Evolutionary conservation across 257 asterid species (phyloP), one percentile per base, ranked within the genome.

Genomic region (Solanum chmielewskii): DNA sequence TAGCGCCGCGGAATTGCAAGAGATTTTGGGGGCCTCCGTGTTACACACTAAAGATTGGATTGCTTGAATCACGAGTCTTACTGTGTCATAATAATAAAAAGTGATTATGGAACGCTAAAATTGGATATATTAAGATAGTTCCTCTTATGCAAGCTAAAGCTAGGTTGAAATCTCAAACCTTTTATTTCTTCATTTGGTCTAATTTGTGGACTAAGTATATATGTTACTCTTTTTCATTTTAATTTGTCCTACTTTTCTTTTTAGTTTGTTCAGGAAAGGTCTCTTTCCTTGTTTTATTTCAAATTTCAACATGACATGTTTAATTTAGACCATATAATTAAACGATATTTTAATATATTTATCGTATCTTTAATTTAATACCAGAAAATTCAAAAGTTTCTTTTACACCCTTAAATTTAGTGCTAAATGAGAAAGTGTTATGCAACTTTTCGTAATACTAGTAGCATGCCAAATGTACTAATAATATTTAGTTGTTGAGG

Each of bases 1-100:
- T 80, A 47, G 31, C 4, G 87, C 91, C 3, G 87, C 45, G 66
- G 90, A 90, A 29, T 85, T 90, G 15, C 76, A 85, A 29, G 83
- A 83, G 39, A 85, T 90, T 87, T 78, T 87, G 59, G 85, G 62
- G 47, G 33, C 83, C 2, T 66, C 29, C 1, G 15, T 31, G 3
- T 62, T 62, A 62, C 16, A 23, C 31, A 62, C 15, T 10, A 16
- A 83, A 86, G 86, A 45, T 25, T 60, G 89, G 29, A 62, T n/a
- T 62, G 33, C 31, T 11, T n/a, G 70, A 62, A 4, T 62, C 31
- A 62, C 16, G 9, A 62, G 33, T 62, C 6, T 21, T 62, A 23
- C 4, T 13, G n/a, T 11, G 29, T 60, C 3, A 10, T 23, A 9
- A 10, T 23, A 23, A 62, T 23, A 62, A 23, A 62, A 10, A 23